These are phyloP conservation scores for Colletotrichum incanum DNA, from an alignment of 2,329 filamentous ascomycete genomes.

Conservation along the genomic window DNA sequence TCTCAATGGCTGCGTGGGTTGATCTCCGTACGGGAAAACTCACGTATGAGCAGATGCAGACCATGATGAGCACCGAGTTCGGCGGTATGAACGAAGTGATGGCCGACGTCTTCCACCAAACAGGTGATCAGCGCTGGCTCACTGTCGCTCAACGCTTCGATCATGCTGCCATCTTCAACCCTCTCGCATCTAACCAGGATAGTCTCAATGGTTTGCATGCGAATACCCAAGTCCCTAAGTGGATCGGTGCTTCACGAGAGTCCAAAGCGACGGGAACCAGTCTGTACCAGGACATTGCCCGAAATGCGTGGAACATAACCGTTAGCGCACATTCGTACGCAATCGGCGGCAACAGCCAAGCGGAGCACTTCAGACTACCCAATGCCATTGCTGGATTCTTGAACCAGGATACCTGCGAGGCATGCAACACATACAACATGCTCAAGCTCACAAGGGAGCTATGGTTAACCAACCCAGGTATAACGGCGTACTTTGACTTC, in stretches of 20 bases:
- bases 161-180: slow-evolving; percentile 63
- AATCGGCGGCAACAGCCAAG: slow-evolving; percentile 68
- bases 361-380: slow-evolving; percentile 65
- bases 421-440: slow-evolving; percentile 72
- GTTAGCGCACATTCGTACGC: slow-evolving; percentile 65
- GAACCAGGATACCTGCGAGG: slow-evolving; percentile 63
- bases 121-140: slow-evolving; percentile 62
- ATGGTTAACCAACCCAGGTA: slow-evolving; percentile 60
- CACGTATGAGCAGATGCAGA: slow-evolving; percentile 62
- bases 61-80: slow-evolving; percentile 64
- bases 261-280: slow-evolving; percentile 63
- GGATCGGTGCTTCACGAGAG: slow-evolving; percentile 65
- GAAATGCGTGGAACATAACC: slow-evolving; percentile 65
- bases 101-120: slow-evolving; percentile 63
- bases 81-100: slow-evolving; percentile 70
- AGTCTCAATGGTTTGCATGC: slow-evolving; percentile 64
- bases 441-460: slow-evolving; percentile 69
- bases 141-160: slow-evolving; percentile 65
- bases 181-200: slow-evolving; percentile 62
- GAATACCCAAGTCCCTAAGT: slow-evolving; percentile 69
- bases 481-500: slow-evolving; percentile 65
- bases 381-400: slow-evolving; percentile 63
- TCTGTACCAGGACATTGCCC: slow-evolving; percentile 63
- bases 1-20: slow-evolving; percentile 64
- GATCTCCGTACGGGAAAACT: slow-evolving; percentile 61